Percentiles rank a stretch among this genome's conserved stretches.
Conservation (phyloP, 768 basidiomycete species). For the Amanita rubescens region DNA sequence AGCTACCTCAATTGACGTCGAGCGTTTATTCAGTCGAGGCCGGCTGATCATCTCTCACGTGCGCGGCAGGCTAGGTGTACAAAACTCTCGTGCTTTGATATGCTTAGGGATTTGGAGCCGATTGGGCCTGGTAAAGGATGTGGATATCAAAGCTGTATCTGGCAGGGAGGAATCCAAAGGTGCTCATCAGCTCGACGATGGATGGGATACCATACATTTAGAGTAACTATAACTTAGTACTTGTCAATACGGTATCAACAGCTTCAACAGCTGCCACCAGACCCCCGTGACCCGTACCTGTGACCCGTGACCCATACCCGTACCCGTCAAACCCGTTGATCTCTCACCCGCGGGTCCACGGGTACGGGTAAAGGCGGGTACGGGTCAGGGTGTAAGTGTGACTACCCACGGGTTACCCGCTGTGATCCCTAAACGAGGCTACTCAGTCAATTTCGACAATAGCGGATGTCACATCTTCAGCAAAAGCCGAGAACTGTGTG, state of each 20-base stretch:
- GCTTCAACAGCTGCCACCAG: not conserved
- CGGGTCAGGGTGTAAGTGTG: constrained; percentile 3
- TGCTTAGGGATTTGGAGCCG: constrained; percentile 20
- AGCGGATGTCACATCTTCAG: too few relatives aligned
- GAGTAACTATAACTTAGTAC: not conserved
- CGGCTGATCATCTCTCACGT: constrained; percentile 19
- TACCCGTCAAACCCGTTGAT: not conserved
- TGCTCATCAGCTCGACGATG: constrained; percentile 7
- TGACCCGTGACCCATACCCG: constrained; percentile 3
- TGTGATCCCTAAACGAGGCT: constrained; percentile 10
- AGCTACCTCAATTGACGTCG: constrained; percentile 23
- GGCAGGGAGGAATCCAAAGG: constrained; percentile 11
- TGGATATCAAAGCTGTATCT: constrained; percentile 15
- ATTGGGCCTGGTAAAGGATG: constrained; percentile 14
- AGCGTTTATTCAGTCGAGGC: constrained; percentile 22
- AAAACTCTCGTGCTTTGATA: constrained; percentile 17
- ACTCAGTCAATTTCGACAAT: too few relatives aligned
- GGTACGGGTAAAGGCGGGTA: constrained; percentile 6
- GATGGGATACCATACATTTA: constrained; percentile 7
- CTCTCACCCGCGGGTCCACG: not conserved
- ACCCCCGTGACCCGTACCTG: not conserved
- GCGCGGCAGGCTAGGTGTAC: constrained; percentile 15
- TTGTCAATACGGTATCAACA: too few relatives aligned
- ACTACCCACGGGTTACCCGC: constrained; percentile 8
- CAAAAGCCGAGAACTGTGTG: too few relatives aligned